phyloP scores from a whole-genome alignment of 257 asterid species.

The Verbena officinalis region DNA sequence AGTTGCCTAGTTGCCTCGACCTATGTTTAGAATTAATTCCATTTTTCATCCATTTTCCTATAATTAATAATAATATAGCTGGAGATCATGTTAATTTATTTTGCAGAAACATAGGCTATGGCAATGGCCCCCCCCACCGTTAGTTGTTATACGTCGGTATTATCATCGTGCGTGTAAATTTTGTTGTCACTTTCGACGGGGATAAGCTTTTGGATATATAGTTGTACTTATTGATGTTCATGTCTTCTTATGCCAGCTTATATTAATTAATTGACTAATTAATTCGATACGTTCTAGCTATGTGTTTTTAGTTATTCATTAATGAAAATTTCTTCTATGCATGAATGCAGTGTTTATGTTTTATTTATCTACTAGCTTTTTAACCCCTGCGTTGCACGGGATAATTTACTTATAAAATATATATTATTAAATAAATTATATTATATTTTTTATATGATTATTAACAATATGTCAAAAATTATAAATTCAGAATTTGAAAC shows the following conservation, averaged over 20 bases:
- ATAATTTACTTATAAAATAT: no score
- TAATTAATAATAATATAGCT: not conserved
- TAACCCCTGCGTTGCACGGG: no score
- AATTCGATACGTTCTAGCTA: not conserved
- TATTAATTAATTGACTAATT: no score
- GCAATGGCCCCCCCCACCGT: not conserved
- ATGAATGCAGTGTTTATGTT: no score
- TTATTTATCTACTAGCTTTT: no score
- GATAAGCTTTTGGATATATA: slow-evolving; percentile 35
- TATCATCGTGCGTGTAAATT: slow-evolving; percentile 26
- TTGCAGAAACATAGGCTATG: not conserved
- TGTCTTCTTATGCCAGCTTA: not conserved
- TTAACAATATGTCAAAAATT: no score
- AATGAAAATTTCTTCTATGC: no score
- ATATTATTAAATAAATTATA: no score
- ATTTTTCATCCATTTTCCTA: slow-evolving; percentile 15
- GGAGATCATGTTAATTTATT: not conserved
- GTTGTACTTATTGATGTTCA: not conserved
- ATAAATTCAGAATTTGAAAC: no score
- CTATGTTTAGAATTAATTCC: slow-evolving; percentile 18
- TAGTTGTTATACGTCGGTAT: not conserved
- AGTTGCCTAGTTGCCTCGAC: slow-evolving; percentile 12
- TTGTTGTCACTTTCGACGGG: slow-evolving; percentile 34
- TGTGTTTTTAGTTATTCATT: not conserved
- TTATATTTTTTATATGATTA: no score